Conservation (phyloP, 176 grass and related monocot species). For the Eleusine indica region DNA sequence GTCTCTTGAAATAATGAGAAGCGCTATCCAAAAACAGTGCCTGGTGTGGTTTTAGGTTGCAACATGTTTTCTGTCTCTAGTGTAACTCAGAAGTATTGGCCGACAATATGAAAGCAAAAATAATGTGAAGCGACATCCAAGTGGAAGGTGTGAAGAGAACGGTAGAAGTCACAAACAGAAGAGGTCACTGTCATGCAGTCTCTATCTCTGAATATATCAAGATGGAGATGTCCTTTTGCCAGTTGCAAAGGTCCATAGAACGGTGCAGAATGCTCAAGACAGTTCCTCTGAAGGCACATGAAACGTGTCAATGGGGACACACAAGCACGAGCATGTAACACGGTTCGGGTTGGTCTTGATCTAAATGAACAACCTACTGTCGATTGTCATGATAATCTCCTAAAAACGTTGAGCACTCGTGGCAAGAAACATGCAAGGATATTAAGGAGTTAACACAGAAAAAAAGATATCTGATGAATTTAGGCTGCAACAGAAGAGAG, state of each 20-base stretch:
- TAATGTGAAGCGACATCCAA: background rate
- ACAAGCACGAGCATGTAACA: background rate
- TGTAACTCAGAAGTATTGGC: background rate
- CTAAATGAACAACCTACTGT: background rate
- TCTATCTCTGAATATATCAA: background rate
- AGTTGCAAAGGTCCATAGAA: background rate
- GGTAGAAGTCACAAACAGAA: background rate
- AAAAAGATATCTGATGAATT: too few relatives aligned
- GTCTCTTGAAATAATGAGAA: background rate
- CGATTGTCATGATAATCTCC: background rate
- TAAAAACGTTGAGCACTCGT: background rate
- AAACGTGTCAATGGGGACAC: background rate
- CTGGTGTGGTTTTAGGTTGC: background rate
- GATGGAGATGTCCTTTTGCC: conserved; percentile 1
- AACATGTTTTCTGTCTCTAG: background rate
- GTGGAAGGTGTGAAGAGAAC: background rate
- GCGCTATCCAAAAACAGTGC: background rate
- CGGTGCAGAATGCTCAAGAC: background rate
- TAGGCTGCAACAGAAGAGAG: too few relatives aligned
- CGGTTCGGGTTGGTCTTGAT: too few relatives aligned
- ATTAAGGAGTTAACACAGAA: background rate
- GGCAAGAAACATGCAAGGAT: background rate
- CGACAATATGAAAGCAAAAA: conserved; percentile 12
- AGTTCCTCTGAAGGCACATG: background rate
- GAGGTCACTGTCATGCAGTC: conserved; percentile 26